These are phyloP conservation scores for Annulohypoxylon truncatum DNA, from an alignment of 2,329 filamentous ascomycete species.

Conservation along the genomic window DNA sequence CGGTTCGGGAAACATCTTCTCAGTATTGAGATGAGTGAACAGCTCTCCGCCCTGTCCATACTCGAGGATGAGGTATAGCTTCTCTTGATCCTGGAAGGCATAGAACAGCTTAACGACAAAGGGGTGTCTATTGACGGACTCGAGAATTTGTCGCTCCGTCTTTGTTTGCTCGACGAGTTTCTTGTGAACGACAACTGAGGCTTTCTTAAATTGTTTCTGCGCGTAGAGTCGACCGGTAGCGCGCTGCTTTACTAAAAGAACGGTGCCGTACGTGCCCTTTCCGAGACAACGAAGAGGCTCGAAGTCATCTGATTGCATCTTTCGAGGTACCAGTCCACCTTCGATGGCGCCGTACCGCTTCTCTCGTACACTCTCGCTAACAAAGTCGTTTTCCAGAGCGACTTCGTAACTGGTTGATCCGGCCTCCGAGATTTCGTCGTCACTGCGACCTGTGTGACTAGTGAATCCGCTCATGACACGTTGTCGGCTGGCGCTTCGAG, in stretches of 20 bases:
- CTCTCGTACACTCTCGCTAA: slow-evolving; percentile 71
- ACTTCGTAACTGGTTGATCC: slow-evolving; percentile 83
- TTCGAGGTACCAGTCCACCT: slow-evolving; percentile 69
- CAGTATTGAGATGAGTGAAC: slow-evolving; percentile 92
- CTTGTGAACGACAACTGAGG: slow-evolving; percentile 93
- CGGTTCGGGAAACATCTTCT: slow-evolving; percentile 94
- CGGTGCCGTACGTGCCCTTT: slow-evolving; percentile 95
- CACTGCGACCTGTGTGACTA: slow-evolving; percentile 66
- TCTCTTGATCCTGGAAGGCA: slow-evolving; percentile 97
- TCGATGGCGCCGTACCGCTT: slow-evolving; percentile 57
- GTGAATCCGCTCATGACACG: slow-evolving; percentile 64
- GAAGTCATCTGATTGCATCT: slow-evolving; percentile 94
- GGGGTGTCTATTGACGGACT: slow-evolving; percentile 94
- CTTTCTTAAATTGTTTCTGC: slow-evolving; percentile 99
- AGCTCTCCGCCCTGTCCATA: slow-evolving; percentile 97
- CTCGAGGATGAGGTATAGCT: slow-evolving; percentile 96
- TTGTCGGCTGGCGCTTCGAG: slow-evolving; percentile 65
- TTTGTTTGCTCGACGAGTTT: slow-evolving; percentile 97
- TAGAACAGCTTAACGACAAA: slow-evolving; percentile 99
- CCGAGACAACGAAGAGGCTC: slow-evolving; percentile 91
- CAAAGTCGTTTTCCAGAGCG: slow-evolving; percentile 84
- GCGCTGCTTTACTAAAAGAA: slow-evolving; percentile 90
- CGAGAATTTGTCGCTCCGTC: slow-evolving; percentile 93
- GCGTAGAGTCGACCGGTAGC: slow-evolving; percentile 90
- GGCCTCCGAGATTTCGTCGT: slow-evolving; percentile 76